Percentiles rank a stretch among this genome's conserved stretches.
Conservation (phyloP, 177 flowering plant species). For the Vitis hybrid region DNA sequence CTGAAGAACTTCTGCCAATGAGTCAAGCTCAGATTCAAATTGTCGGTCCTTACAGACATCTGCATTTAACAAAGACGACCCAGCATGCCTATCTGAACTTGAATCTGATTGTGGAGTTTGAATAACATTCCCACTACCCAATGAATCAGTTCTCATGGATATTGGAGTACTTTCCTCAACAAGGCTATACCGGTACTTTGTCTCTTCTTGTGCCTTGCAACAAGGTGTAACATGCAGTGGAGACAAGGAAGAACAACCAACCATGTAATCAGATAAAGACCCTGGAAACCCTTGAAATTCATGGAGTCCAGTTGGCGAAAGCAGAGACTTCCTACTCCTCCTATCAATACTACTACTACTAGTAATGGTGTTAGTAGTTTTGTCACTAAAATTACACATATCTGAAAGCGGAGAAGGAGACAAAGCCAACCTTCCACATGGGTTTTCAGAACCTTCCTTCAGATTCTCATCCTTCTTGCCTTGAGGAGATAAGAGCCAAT, state of each 20-base stretch:
- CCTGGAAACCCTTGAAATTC: conserved; percentile 22
- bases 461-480: conserved; percentile 36
- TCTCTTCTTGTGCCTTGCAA: conserved; percentile 22
- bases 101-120: conserved; percentile 73
- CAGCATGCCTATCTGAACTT: conserved; percentile 27
- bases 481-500: conserved; percentile 63
- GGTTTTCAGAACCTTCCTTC: conserved; percentile 14
- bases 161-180: conserved; percentile 35
- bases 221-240: conserved; percentile 13
- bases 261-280: conserved; percentile 15
- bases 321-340: conserved; percentile 15
- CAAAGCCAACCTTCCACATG: conserved; percentile 6
- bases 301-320: conserved; percentile 27
- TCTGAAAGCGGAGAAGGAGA: conserved; percentile 34
- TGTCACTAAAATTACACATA: conserved; percentile 7
- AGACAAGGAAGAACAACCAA: conserved; percentile 14
- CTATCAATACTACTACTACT: conserved; percentile 2
- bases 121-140: conserved; percentile 60
- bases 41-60: conserved; percentile 11
- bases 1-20: conserved; percentile 27
- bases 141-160: conserved; percentile 31
- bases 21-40: conserved; percentile 35
- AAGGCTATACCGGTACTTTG: conserved; percentile 6
- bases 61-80: conserved; percentile 20
- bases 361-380: conserved; percentile 4